These are phyloP conservation scores for Ilyonectria sp. DNA, from an alignment of 2,329 filamentous ascomycete species.

Conservation along the genomic window DNA sequence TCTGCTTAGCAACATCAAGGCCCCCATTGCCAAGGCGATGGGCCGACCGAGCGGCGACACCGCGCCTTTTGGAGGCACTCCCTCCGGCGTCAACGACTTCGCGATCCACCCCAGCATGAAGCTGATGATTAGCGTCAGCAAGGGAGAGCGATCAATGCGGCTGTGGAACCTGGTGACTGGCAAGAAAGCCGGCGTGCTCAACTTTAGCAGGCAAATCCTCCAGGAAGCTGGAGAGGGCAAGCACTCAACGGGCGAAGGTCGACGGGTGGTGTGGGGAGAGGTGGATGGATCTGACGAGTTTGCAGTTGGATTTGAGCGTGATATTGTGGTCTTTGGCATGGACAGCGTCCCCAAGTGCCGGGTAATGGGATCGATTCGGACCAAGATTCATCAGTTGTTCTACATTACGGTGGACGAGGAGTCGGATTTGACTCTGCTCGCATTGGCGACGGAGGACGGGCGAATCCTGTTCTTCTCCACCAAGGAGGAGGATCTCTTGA, in stretches of 20 bases:
- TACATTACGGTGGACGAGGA: slow-evolving; percentile 74
- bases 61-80: slow-evolving; percentile 83
- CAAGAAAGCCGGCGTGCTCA: slow-evolving; percentile 93
- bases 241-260: slow-evolving; percentile 85
- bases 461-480: slow-evolving; percentile 88
- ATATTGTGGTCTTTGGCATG: slow-evolving; percentile 88
- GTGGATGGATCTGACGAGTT: slow-evolving; percentile 84
- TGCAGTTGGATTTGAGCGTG: slow-evolving; percentile 89
- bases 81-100: slow-evolving; percentile 94
- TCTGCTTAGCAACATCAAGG: slow-evolving; percentile 89
- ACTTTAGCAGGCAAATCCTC: slow-evolving; percentile 83
- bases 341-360: slow-evolving; percentile 87
- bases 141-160: slow-evolving; percentile 91
- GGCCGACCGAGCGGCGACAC: slow-evolving; percentile 93
- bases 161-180: slow-evolving; percentile 98
- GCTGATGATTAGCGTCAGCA: slow-evolving; percentile 93
- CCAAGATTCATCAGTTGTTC: slow-evolving; percentile 86
- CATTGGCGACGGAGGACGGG: slow-evolving; percentile 92
- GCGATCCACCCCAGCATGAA: slow-evolving; percentile 97
- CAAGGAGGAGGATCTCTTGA: slow-evolving; percentile 62
- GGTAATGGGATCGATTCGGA: slow-evolving; percentile 76
- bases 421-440: slow-evolving; percentile 67
- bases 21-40: slow-evolving; percentile 83
- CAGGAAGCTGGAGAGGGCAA: slow-evolving; percentile 82
- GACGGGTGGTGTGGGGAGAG: slow-evolving; percentile 84